Evolutionary conservation across 345 rosid species (phyloP).

Genomic region (Citrus australasica): DNA sequence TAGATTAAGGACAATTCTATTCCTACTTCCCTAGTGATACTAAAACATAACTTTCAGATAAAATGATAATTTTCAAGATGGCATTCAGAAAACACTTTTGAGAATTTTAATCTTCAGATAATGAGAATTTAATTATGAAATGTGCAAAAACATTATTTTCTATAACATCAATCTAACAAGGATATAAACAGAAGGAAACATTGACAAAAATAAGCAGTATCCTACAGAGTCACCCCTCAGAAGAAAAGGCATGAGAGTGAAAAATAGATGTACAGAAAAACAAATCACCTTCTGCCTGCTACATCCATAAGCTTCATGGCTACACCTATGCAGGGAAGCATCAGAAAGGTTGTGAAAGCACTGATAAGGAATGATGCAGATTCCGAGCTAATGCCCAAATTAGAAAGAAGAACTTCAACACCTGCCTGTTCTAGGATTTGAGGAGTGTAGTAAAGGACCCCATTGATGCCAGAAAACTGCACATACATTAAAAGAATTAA

Average conservation of each 20-base stretch:
- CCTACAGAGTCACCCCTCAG: background rate
- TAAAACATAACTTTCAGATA: background rate
- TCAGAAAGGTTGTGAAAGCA: constrained; percentile 73
- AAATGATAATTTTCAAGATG: background rate
- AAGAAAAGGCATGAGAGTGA: background rate
- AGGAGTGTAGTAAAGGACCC: constrained; percentile 96
- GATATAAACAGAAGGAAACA: background rate
- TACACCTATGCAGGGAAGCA: constrained; percentile 90
- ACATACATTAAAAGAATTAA: constrained; percentile 9
- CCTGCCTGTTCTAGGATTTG: constrained; percentile 96
- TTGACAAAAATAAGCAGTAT: background rate
- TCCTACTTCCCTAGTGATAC: background rate
- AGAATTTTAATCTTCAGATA: background rate
- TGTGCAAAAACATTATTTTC: background rate
- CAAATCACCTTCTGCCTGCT: constrained; percentile 78
- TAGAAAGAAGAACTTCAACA: constrained; percentile 75
- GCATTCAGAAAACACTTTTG: background rate
- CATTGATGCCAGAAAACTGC: constrained; percentile 95
- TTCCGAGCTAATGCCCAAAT: constrained; percentile 62
- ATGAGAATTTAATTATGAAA: background rate
- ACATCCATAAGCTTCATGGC: constrained; percentile 97
- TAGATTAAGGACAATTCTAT: background rate
- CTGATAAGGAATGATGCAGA: constrained; percentile 97
- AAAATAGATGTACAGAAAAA: background rate
- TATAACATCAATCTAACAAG: background rate